Base-by-base conservation (phyloP, 2,329 filamentous ascomycete species). In the Talaromyces sp. region DNA sequence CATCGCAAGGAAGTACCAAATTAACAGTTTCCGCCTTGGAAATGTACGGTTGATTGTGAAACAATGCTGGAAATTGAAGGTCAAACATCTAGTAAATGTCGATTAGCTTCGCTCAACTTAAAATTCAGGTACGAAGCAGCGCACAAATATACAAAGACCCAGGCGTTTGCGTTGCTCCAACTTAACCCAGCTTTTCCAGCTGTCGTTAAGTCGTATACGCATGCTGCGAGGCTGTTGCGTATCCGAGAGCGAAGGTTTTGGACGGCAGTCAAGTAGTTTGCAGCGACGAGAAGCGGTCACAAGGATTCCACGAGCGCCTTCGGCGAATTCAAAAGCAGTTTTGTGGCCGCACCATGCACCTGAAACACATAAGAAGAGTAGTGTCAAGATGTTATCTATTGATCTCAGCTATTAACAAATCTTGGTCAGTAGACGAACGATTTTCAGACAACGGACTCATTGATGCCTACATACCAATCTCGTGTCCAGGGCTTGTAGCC, bases 21-120 rank as follows among this genome's bases (percentile, higher is more conserved):
- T 67, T 67, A 1, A 67, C 61, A 17, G 62, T 61, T 31, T 67
- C 65, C 11, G 43, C 62, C 40, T 67, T 67, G 15, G 65, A 65
- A 11, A 67, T 67, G 56, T 67, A 67, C 15, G 65, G 65, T 36
- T 67, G 65, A 22, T 65, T 67, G 25, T 65, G 65, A 47, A 67
- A 65, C 34, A 67, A 51, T 1, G 65, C 65, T 4, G 65, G 65
- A 27, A 67, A 67, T 49, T 67, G 65, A n/a, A 67, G 61, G 36
- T 67, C 65, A 17, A 67, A 67, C 40, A 67, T 43, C 65, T 67
- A 19, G 7, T 15, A 8, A 34, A 15, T n/a, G 29, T 11, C n/a
- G 5, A 25, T 54, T n/a, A 54, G 49, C 49, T 27, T 54, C 31
- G 7, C 19, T 31, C 25, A 27, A 54, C 19, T 31, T 7, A 17